Conservation (phyloP, 306 rosid genomes). For the Malus asiatica region DNA sequence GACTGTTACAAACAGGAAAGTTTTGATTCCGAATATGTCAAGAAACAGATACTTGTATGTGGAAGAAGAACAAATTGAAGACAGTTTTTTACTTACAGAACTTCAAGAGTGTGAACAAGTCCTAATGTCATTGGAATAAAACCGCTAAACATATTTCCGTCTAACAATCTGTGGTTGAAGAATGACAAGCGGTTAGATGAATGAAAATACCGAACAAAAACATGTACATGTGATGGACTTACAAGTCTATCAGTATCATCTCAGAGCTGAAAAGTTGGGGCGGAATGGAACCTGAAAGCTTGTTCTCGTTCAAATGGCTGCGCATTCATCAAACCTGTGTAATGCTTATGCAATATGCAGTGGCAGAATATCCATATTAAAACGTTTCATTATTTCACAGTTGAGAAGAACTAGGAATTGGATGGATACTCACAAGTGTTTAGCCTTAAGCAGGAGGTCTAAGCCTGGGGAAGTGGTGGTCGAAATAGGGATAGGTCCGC, state of each 20-base stretch:
- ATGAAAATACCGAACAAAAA: not conserved
- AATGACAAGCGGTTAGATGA: conserved; percentile 3
- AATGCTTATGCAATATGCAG: not conserved
- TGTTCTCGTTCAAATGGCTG: conserved; percentile 91
- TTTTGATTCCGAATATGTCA: not conserved
- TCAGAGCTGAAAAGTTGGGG: conserved; percentile 54
- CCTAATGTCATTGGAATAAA: conserved; percentile 57
- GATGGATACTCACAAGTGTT: conserved; percentile 62
- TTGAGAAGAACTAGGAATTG: not conserved
- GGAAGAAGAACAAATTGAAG: conserved; percentile 5
- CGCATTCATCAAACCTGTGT: conserved; percentile 13
- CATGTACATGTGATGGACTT: conserved; percentile 21
- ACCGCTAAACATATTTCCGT: conserved; percentile 55
- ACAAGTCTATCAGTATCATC: conserved; percentile 75
- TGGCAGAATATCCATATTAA: no score
- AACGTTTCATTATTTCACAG: not conserved
- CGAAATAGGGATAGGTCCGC: conserved; percentile 66
- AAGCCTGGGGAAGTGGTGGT: conserved; percentile 54
- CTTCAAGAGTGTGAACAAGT: conserved; percentile 69
- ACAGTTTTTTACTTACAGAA: conserved; percentile 63
- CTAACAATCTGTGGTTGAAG: conserved; percentile 47
- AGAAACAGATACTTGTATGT: not conserved
- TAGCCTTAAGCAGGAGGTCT: conserved; percentile 68
- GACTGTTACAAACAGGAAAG: conserved; percentile 40
- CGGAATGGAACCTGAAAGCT: conserved; percentile 71